Percentiles rank a stretch among this genome's conserved stretches.
Evolutionary conservation across 331 rosid species (phyloP).

Genomic region (Acacia pycnantha): DNA sequence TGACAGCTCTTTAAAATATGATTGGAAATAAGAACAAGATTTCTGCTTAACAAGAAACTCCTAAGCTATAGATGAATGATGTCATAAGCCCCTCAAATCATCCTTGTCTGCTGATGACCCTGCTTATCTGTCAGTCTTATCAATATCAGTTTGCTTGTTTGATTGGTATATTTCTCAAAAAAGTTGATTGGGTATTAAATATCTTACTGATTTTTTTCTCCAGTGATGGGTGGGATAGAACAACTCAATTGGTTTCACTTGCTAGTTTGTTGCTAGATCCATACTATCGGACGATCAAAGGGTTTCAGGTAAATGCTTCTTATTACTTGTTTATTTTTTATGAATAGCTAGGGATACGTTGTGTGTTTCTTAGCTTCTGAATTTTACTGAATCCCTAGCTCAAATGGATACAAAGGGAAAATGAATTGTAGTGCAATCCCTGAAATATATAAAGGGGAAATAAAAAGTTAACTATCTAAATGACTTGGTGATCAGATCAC

Average conservation of each 20-base stretch:
- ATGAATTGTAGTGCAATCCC: background rate
- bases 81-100: background rate
- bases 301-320: conserved; percentile 62
- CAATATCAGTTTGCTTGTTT: background rate
- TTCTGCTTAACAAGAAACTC: background rate
- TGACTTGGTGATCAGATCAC: background rate
- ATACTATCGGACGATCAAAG: conserved; percentile 57
- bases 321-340: background rate
- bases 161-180: background rate
- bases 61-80: background rate
- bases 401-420: background rate
- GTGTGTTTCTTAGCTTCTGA: background rate
- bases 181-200: background rate
- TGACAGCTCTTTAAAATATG: background rate
- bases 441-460: background rate
- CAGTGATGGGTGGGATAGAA: conserved; percentile 84
- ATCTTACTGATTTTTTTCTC: conserved; percentile 9
- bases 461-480: background rate
- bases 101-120: background rate
- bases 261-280: conserved; percentile 74
- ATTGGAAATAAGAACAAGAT: background rate
- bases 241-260: conserved; percentile 68
- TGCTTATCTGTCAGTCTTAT: background rate
- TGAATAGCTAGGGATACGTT: background rate
- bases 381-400: background rate